Percentiles rank a stretch among this genome's conserved stretches.
Evolutionary conservation across 129 eudicot species (phyloP).

Genomic region (Glebionis coronaria): DNA sequence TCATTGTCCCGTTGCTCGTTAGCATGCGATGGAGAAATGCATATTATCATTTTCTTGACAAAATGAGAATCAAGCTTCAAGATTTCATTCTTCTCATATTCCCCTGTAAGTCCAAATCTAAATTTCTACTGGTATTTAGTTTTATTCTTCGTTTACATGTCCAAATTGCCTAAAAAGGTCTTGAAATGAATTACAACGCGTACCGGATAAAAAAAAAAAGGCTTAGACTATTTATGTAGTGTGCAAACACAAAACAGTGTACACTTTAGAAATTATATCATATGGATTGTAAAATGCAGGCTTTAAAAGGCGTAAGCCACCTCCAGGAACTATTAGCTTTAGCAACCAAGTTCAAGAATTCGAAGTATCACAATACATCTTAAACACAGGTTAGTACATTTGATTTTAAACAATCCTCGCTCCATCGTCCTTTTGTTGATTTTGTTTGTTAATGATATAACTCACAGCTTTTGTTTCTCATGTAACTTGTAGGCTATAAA

Average conservation of each 20-base stretch:
- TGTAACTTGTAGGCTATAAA: slow-evolving; percentile 13
- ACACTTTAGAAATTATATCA: neutral
- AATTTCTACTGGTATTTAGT: neutral
- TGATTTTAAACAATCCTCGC: neutral
- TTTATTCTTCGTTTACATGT: neutral
- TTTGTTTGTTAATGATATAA: neutral
- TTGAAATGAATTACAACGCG: neutral
- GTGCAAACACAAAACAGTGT: no score
- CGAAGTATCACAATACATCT: slow-evolving; percentile 16
- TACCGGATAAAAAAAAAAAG: no score
- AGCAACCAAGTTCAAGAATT: neutral
- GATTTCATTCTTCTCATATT: slow-evolving; percentile 17
- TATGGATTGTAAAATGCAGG: slow-evolving; percentile 10
- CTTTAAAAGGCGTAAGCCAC: slow-evolving; percentile 10
- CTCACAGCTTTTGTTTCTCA: slow-evolving; percentile 2
- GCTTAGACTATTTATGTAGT: no score
- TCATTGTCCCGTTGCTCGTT: slow-evolving; percentile 20
- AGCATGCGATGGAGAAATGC: slow-evolving; percentile 24
- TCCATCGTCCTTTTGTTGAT: neutral
- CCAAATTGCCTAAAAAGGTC: no score
- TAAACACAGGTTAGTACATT: slow-evolving; percentile 7
- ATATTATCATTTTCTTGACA: slow-evolving; percentile 21
- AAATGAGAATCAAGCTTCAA: slow-evolving; percentile 24
- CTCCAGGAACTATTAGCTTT: neutral
- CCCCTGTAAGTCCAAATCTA: slow-evolving; percentile 17